Evolutionary conservation across 1,284 basidiomycete genomes (phyloP).

Genomic region (Papiliotrema laurentii): DNA sequence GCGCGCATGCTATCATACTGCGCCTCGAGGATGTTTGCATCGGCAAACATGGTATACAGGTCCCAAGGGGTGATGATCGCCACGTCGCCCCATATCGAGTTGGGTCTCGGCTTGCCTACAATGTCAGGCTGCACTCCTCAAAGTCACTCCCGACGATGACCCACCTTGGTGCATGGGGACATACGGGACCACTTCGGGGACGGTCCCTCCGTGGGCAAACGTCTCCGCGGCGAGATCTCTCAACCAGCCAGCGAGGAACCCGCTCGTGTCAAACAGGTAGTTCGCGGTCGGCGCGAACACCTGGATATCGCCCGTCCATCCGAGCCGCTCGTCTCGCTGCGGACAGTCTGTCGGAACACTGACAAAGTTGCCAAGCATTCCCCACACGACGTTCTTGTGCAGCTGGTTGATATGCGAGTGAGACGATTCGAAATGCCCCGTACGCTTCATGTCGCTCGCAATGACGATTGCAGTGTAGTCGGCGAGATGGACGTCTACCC

Average conservation of each 20-base stretch:
- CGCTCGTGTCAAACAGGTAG: slow-evolving; percentile 27
- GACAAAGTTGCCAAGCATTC: slow-evolving; percentile 34
- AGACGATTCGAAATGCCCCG: slow-evolving; percentile 28
- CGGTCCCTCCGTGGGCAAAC: slow-evolving; percentile 17
- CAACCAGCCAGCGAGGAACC: slow-evolving; percentile 25
- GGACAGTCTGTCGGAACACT: slow-evolving; percentile 41
- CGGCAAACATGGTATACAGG: slow-evolving; percentile 25
- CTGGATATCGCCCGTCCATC: slow-evolving; percentile 29
- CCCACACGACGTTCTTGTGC: slow-evolving; percentile 34
- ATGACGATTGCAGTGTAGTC: slow-evolving; percentile 18
- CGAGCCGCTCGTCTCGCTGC: slow-evolving; percentile 11
- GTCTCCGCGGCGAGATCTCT: slow-evolving; percentile 30
- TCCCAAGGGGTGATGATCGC: slow-evolving; percentile 23
- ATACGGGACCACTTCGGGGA: slow-evolving; percentile 28
- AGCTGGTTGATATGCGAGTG: slow-evolving; percentile 30
- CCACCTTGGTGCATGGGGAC: slow-evolving; percentile 11
- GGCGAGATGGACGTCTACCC: slow-evolving; percentile 11
- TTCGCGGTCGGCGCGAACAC: slow-evolving; percentile 18
- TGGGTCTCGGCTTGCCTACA: too few relatives aligned
- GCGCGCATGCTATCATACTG: slow-evolving; percentile 25
- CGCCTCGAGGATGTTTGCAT: slow-evolving; percentile 15
- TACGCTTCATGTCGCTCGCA: slow-evolving; percentile 26
- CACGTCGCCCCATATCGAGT: slow-evolving; percentile 32
- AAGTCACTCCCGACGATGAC: too few relatives aligned
- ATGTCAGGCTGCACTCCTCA: too few relatives aligned